Conservation (phyloP, 352 stramenopile species). For the Phytophthora podocarpi region DNA sequence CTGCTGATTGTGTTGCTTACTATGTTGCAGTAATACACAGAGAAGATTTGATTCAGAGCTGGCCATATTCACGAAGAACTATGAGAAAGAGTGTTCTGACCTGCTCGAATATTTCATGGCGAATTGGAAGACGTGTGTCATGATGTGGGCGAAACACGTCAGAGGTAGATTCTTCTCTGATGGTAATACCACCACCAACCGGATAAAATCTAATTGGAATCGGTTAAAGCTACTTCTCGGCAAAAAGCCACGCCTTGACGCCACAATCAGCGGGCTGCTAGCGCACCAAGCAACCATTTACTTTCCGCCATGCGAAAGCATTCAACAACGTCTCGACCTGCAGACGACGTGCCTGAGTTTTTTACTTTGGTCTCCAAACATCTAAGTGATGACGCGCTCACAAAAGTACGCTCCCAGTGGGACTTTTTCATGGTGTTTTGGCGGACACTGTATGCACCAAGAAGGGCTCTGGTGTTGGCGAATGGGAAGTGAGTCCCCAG, state of each 20-base stretch:
- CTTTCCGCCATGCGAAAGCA: constrained; percentile 1
- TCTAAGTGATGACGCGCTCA: too few relatives aligned
- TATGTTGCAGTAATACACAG: neutral
- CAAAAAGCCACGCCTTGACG: constrained; percentile 5
- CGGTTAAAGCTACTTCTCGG: constrained; percentile 23
- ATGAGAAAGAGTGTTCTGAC: neutral
- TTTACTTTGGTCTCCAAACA: too few relatives aligned
- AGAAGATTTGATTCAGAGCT: neutral
- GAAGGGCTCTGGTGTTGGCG: too few relatives aligned
- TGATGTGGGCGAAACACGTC: constrained; percentile 33
- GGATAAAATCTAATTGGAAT: constrained; percentile 29
- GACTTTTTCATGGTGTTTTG: too few relatives aligned
- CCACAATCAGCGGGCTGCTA: constrained; percentile 10
- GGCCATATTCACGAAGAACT: neutral
- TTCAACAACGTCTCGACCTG: too few relatives aligned
- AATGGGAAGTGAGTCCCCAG: too few relatives aligned
- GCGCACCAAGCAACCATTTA: constrained; percentile 9
- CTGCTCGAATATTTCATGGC: constrained; percentile 9
- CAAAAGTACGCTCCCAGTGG: too few relatives aligned
- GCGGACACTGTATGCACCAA: too few relatives aligned
- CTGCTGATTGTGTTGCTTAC: constrained; percentile 1
- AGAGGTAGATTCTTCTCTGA: constrained; percentile 24
- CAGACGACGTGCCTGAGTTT: too few relatives aligned
- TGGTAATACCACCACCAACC: constrained; percentile 29
- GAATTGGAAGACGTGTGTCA: constrained; percentile 17